Conservation (phyloP, 1,139 yeast genomes). For the Taiozyma sp. region DNA sequence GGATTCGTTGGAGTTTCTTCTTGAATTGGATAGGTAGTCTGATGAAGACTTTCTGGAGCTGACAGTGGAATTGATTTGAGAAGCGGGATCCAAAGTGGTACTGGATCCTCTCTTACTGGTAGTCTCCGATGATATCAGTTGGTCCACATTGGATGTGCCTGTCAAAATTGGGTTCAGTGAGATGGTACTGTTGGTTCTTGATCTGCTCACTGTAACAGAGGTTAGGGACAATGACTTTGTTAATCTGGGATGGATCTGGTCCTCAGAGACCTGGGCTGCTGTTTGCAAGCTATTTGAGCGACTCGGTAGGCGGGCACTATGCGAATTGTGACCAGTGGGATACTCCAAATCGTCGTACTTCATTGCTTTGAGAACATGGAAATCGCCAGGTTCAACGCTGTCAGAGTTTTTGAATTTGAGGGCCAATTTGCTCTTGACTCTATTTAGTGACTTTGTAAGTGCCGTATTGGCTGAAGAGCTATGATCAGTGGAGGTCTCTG, state of each 20-base stretch:
- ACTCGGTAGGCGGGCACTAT: not conserved
- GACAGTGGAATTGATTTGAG: not conserved
- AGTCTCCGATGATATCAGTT: not conserved
- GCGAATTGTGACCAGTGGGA: not conserved
- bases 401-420: constrained; percentile 10
- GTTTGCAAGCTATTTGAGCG: constrained; percentile 6
- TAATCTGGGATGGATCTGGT: not conserved
- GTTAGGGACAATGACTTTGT: constrained; percentile 1
- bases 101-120: not conserved
- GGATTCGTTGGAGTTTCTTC: not conserved
- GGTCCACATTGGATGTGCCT: not conserved
- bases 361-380: constrained; percentile 15
- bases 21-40: not conserved
- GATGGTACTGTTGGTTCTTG: not conserved
- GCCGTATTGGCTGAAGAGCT: constrained; percentile 3
- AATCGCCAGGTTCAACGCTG: constrained; percentile 6
- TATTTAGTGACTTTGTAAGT: constrained; percentile 18
- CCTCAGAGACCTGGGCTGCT: not conserved
- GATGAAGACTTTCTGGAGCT: constrained; percentile 1
- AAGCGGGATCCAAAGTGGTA: not conserved
- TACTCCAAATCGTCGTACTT: constrained; percentile 16
- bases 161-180: not conserved
- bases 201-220: not conserved
- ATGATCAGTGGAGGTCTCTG: not conserved
- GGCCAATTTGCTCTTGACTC: constrained; percentile 17